These are phyloP conservation scores for Solanum clarkiae DNA, from an alignment of 257 asterid species.

Conservation along the genomic window DNA sequence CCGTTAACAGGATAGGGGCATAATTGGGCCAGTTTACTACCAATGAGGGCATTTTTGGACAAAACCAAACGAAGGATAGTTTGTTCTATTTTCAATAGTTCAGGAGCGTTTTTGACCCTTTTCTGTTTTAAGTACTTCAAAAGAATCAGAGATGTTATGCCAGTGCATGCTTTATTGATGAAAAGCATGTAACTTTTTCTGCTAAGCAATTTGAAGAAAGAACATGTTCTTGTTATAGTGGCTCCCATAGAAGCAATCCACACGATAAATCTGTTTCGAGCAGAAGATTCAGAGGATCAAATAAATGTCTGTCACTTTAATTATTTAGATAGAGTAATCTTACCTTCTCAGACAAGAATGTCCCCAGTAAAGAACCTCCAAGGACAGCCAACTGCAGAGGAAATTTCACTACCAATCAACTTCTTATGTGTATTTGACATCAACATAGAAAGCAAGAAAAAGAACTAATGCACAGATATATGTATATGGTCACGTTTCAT, in stretches of 20 bases:
- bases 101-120: not conserved
- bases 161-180: not conserved
- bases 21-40: not conserved
- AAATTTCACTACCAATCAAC: not conserved
- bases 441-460: not conserved
- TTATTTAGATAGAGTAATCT: not conserved
- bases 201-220: not conserved
- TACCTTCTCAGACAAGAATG: slow-evolving; percentile 89
- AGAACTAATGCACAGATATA: not conserved
- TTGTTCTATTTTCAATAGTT: not conserved
- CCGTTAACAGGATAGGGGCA: not conserved
- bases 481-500: not conserved
- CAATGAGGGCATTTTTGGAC: not conserved
- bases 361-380: slow-evolving; percentile 92
- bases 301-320: not conserved
- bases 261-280: not conserved
- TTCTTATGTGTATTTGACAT: not conserved
- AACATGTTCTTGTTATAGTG: not conserved
- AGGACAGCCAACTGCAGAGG: slow-evolving; percentile 82
- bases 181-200: not conserved
- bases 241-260: not conserved
- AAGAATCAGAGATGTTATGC: not conserved
- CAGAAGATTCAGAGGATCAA: not conserved
- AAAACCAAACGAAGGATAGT: not conserved
- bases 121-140: not conserved